A percentile compares a stretch with the other conserved stretches of the same genome.
phyloP scores from a whole-genome alignment of 208 protist species.

The Acanthamoeba royreba region DNA sequence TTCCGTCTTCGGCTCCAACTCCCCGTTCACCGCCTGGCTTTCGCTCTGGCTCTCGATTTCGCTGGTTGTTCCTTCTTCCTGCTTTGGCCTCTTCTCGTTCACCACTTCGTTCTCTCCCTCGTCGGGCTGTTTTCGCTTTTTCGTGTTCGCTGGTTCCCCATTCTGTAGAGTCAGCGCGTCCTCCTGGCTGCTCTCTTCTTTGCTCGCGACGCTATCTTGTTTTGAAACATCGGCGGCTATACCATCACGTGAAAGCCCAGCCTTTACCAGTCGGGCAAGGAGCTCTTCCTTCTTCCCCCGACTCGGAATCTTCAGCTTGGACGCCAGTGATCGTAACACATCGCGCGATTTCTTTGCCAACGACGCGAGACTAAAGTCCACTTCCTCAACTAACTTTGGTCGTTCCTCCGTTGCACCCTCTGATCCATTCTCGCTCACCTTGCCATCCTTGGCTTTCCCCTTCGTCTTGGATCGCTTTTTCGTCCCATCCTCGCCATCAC shows the following conservation, averaged over 20 bases:
- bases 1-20: not conserved
- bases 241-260: too few species aligned
- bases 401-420: too few species aligned
- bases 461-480: not conserved
- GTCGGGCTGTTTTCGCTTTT: not conserved
- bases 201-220: not conserved
- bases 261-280: too few species aligned
- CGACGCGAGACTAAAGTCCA: too few species aligned
- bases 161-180: not conserved
- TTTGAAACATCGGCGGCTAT: not conserved
- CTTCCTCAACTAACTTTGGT: too few species aligned
- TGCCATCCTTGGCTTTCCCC: not conserved
- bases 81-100: too few species aligned
- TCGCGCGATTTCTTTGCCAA: too few species aligned
- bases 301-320: too few species aligned
- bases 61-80: not conserved
- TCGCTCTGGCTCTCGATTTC: not conserved
- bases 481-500: too few species aligned
- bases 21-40: not conserved
- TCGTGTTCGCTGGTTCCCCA: not conserved
- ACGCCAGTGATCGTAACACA: too few species aligned
- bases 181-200: not conserved
- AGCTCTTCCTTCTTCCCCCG: too few species aligned
- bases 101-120: not conserved
- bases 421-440: too few species aligned